Conservation (phyloP, 805 yeast genomes). For the Wickerhamomyces sydowiorum region DNA sequence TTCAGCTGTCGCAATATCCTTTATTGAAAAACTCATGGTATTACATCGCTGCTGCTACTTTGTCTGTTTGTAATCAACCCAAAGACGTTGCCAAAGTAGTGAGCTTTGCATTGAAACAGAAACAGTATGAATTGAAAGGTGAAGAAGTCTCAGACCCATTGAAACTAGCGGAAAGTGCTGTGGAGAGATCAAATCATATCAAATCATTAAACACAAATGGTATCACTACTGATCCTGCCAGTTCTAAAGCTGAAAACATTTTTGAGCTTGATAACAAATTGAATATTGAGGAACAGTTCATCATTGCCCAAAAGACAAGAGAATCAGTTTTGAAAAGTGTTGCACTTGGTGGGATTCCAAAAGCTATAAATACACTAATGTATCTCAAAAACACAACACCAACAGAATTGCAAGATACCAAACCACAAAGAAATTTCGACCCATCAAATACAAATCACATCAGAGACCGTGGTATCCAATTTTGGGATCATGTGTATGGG, state of each 20-base stretch:
- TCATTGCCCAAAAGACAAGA: constrained; percentile 50
- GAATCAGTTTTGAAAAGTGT: constrained; percentile 76
- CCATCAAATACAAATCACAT: constrained; percentile 25
- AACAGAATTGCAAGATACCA: constrained; percentile 29
- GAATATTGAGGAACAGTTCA: constrained; percentile 15
- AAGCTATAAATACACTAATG: constrained; percentile 73
- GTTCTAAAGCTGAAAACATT: constrained; percentile 16
- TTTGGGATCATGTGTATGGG: constrained; percentile 73
- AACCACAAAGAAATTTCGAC: constrained; percentile 24
- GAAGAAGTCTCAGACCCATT: not conserved
- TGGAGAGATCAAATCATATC: constrained; percentile 15
- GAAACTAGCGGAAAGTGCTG: constrained; percentile 10
- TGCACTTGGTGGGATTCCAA: constrained; percentile 81
- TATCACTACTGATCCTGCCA: constrained; percentile 8
- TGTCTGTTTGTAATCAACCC: constrained; percentile 78
- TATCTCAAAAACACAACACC: constrained; percentile 65
- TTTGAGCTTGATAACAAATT: not conserved
- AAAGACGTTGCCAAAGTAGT: constrained; percentile 71
- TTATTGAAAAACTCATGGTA: constrained; percentile 62
- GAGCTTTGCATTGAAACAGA: constrained; percentile 51
- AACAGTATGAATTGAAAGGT: constrained; percentile 11
- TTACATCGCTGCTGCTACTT: constrained; percentile 71
- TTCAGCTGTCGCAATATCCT: constrained; percentile 48
- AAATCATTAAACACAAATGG: constrained; percentile 6
- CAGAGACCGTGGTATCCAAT: constrained; percentile 45